These are phyloP conservation scores for Ustilago sp. DNA, from an alignment of 1,284 basidiomycete species.

Conservation along the genomic window DNA sequence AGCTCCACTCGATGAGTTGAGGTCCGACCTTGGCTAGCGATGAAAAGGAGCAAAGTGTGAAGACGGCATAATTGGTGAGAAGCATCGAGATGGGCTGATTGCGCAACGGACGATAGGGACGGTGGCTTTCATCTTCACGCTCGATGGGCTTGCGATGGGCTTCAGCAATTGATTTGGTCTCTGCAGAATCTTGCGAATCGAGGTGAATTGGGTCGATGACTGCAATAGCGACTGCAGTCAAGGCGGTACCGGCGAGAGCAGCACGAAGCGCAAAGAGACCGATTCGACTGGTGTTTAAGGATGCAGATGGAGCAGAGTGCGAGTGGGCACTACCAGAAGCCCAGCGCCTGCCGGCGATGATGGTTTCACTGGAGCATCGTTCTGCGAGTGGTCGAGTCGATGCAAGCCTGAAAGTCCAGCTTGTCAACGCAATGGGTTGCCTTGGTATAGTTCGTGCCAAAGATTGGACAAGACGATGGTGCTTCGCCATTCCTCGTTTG, in stretches of 20 bases:
- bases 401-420: conserved; percentile 19
- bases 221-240: conserved; percentile 23
- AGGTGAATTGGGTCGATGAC: conserved; percentile 36
- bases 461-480: conserved; percentile 15
- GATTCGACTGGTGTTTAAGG: not conserved
- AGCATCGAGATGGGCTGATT: conserved; percentile 69
- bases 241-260: conserved; percentile 29
- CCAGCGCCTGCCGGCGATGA: conserved; percentile 12
- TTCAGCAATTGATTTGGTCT: conserved; percentile 24
- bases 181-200: conserved; percentile 19
- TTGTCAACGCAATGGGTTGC: conserved; percentile 9
- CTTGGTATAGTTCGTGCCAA: conserved; percentile 26
- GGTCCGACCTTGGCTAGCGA: conserved; percentile 82
- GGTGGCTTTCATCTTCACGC: conserved; percentile 39
- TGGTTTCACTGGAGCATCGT: not conserved
- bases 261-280: conserved; percentile 24
- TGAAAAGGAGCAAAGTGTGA: conserved; percentile 82
- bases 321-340: conserved; percentile 14
- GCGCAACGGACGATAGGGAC: conserved; percentile 39
- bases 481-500: conserved; percentile 28
- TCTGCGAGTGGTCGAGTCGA: conserved; percentile 4
- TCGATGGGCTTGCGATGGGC: conserved; percentile 36
- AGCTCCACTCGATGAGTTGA: conserved; percentile 74
- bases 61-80: conserved; percentile 82
- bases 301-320: not conserved